Conservation (phyloP, 2,329 filamentous ascomycete genomes). For the Fusarium tuaranense region DNA sequence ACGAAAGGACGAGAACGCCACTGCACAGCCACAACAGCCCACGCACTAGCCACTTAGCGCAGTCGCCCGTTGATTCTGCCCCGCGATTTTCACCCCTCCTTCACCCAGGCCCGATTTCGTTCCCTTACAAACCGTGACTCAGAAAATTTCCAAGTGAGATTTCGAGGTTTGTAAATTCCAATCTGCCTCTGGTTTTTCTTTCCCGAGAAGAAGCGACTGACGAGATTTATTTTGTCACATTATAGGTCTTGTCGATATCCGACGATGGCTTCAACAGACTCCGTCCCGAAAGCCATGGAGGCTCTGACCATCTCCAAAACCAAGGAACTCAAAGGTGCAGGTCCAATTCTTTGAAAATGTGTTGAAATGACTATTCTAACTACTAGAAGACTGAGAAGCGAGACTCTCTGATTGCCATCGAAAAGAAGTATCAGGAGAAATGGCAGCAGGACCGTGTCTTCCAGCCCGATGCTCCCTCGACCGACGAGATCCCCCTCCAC, state of each 20-base stretch:
- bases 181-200: background rate
- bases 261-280: constrained; percentile 56
- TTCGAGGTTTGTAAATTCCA: constrained; percentile 33
- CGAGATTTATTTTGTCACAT: background rate
- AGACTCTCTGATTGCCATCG: constrained; percentile 82
- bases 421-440: constrained; percentile 92
- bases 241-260: constrained; percentile 46
- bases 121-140: constrained; percentile 46
- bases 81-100: constrained; percentile 54
- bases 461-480: constrained; percentile 85
- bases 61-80: constrained; percentile 41
- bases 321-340: constrained; percentile 70
- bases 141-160: constrained; percentile 45
- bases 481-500: constrained; percentile 79
- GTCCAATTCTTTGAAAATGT: constrained; percentile 39
- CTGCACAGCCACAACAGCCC: constrained; percentile 38
- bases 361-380: constrained; percentile 20
- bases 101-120: constrained; percentile 35
- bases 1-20: constrained; percentile 28
- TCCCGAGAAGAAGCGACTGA: constrained; percentile 10
- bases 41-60: constrained; percentile 34
- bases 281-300: constrained; percentile 62
- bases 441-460: constrained; percentile 70
- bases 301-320: constrained; percentile 67
- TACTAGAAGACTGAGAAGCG: constrained; percentile 81